These are phyloP conservation scores for Kwoniella dejecticola DNA, from an alignment of 768 basidiomycete species.

Conservation along the genomic window DNA sequence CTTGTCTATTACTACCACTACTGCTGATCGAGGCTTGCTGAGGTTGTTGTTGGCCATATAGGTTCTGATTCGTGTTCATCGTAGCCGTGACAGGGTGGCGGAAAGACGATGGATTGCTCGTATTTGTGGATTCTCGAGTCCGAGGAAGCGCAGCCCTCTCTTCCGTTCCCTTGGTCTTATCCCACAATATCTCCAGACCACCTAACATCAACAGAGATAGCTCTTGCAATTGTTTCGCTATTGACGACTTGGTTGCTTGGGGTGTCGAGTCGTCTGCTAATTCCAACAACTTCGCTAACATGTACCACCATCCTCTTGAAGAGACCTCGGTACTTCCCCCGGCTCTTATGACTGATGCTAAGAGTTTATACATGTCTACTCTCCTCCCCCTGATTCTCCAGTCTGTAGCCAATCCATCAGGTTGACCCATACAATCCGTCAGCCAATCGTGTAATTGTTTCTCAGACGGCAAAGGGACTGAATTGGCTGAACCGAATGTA, in stretches of 20 bases:
- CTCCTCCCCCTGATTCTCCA: slow-evolving; percentile 29
- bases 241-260: neutral
- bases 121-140: neutral
- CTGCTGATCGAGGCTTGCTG: neutral
- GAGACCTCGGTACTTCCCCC: slow-evolving; percentile 39
- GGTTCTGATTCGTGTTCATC: neutral
- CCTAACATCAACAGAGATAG: slow-evolving; percentile 26
- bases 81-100: neutral
- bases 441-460: slow-evolving; percentile 41
- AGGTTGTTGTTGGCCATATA: neutral
- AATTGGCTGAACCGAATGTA: neutral
- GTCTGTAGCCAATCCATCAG: slow-evolving; percentile 25
- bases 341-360: slow-evolving; percentile 25
- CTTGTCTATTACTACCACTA: neutral
- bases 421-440: slow-evolving; percentile 21
- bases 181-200: slow-evolving; percentile 40
- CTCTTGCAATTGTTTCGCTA: slow-evolving; percentile 15
- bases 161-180: slow-evolving; percentile 31
- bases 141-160: slow-evolving; percentile 9
- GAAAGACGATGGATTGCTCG: neutral
- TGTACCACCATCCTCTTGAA: slow-evolving; percentile 28
- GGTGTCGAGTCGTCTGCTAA: slow-evolving; percentile 17
- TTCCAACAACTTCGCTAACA: slow-evolving; percentile 24
- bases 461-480: slow-evolving; percentile 31
- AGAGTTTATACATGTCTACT: slow-evolving; percentile 35